A percentile compares a stretch with the other conserved stretches of the same genome.
These are phyloP conservation scores for Cutaneotrichosporon sp. DNA, from an alignment of 1,284 basidiomycete species.

Conservation along the genomic window DNA sequence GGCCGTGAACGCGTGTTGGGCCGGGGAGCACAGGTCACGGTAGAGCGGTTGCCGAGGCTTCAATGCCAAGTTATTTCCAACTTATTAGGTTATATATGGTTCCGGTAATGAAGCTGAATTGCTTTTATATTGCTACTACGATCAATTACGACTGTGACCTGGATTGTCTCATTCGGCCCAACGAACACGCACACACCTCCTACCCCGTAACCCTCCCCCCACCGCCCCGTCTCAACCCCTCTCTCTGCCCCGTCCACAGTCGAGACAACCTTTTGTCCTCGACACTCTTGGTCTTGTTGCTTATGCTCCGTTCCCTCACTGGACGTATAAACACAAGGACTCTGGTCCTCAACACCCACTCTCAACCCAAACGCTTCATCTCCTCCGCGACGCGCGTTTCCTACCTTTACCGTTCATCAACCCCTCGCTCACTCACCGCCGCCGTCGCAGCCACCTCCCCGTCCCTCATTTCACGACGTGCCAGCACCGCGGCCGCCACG, in stretches of 20 bases:
- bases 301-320: constrained; percentile 7
- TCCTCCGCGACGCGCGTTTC: constrained; percentile 1
- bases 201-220: not conserved
- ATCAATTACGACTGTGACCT: not conserved
- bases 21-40: too few relatives aligned
- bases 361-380: not conserved
- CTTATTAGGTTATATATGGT: too few relatives aligned
- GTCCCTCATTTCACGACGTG: not conserved
- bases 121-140: not conserved
- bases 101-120: not conserved
- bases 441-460: not conserved
- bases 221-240: not conserved
- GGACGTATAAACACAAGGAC: not conserved
- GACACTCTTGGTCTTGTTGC: constrained; percentile 3
- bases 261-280: constrained; percentile 7
- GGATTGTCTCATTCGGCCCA: not conserved
- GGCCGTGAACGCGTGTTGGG: too few relatives aligned
- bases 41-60: too few relatives aligned
- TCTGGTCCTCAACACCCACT: not conserved
- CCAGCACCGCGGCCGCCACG: constrained; percentile 4
- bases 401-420: not conserved
- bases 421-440: too few relatives aligned
- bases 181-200: not conserved
- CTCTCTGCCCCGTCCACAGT: not conserved
- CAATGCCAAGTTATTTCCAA: too few relatives aligned